Evolutionary conservation across 2,329 filamentous ascomycete species (phyloP).

Genomic region (Gliomastix tumulicola): DNA sequence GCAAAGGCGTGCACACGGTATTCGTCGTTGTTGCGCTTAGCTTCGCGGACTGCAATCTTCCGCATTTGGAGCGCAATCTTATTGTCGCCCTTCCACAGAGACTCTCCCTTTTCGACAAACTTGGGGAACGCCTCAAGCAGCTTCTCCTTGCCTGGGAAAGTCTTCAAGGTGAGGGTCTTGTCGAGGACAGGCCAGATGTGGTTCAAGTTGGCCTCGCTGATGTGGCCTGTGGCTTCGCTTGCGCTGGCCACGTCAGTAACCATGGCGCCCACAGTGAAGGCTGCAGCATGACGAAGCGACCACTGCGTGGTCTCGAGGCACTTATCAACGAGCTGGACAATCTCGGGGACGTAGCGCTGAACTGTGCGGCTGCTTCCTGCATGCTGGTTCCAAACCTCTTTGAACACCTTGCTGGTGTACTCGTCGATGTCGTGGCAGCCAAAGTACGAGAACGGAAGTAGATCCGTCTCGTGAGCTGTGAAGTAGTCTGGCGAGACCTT

Average conservation of each 20-base stretch:
- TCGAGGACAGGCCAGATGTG: slow-evolving; percentile 79
- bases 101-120: slow-evolving; percentile 61
- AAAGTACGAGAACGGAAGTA: slow-evolving; percentile 84
- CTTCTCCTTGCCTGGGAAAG: slow-evolving; percentile 85
- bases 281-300: slow-evolving; percentile 84
- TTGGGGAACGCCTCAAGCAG: slow-evolving; percentile 73
- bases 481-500: slow-evolving; percentile 89
- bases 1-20: slow-evolving; percentile 73
- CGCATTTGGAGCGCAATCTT: slow-evolving; percentile 58
- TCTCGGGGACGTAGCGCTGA: slow-evolving; percentile 77
- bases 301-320: slow-evolving; percentile 77
- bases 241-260: slow-evolving; percentile 58
- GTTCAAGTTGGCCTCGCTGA: slow-evolving; percentile 52
- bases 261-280: slow-evolving; percentile 71
- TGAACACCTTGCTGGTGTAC: slow-evolving; percentile 71
- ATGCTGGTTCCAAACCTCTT: slow-evolving; percentile 83
- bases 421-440: slow-evolving; percentile 80
- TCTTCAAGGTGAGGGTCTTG: slow-evolving; percentile 77
- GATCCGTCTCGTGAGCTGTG: slow-evolving; percentile 62
- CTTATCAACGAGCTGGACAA: slow-evolving; percentile 58
- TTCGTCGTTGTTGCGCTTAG: slow-evolving; percentile 80
- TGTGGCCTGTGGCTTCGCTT: slow-evolving; percentile 47
- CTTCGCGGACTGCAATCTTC: slow-evolving; percentile 79
- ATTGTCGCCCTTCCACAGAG: slow-evolving; percentile 46
- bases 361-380: slow-evolving; percentile 80